Conservation (phyloP, 2,329 filamentous ascomycete species). For the Coniochaeta pulveracea region DNA sequence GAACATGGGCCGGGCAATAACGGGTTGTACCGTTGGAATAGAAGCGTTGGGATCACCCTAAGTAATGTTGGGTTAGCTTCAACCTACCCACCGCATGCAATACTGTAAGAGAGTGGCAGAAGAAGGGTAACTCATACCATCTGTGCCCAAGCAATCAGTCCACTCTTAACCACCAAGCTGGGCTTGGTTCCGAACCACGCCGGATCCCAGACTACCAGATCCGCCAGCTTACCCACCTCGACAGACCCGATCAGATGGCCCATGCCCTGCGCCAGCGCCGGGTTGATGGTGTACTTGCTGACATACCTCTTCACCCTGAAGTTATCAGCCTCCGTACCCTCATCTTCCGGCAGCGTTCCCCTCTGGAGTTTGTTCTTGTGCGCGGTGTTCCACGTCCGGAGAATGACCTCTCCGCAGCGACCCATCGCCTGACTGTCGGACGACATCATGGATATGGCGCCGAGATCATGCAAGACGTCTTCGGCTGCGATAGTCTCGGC, state of each 20-base stretch:
- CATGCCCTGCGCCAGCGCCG: constrained; percentile 86
- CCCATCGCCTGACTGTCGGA: constrained; percentile 96
- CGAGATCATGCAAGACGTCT: constrained; percentile 88
- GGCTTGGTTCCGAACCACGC: constrained; percentile 84
- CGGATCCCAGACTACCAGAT: constrained; percentile 80
- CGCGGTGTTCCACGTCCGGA: constrained; percentile 92
- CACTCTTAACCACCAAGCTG: constrained; percentile 70
- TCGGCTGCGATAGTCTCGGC: constrained; percentile 95
- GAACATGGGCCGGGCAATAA: constrained; percentile 80
- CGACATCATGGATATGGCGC: constrained; percentile 96
- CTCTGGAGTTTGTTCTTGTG: constrained; percentile 93
- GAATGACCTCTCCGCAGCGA: constrained; percentile 83
- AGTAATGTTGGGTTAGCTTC: neutral
- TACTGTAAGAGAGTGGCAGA: neutral
- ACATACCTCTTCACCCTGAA: constrained; percentile 87
- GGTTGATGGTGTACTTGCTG: constrained; percentile 94
- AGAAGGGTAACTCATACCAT: constrained; percentile 49
- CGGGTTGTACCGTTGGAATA: constrained; percentile 79
- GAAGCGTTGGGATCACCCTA: constrained; percentile 74
- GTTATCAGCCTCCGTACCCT: constrained; percentile 73
- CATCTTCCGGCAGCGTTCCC: constrained; percentile 65
- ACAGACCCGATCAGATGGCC: constrained; percentile 74
- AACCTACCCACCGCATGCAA: no score
- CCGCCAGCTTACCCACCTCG: constrained; percentile 81
- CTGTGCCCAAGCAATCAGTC: constrained; percentile 69